phyloP scores from a whole-genome alignment of 345 rosid species.

The Sisymbrium altissimum region DNA sequence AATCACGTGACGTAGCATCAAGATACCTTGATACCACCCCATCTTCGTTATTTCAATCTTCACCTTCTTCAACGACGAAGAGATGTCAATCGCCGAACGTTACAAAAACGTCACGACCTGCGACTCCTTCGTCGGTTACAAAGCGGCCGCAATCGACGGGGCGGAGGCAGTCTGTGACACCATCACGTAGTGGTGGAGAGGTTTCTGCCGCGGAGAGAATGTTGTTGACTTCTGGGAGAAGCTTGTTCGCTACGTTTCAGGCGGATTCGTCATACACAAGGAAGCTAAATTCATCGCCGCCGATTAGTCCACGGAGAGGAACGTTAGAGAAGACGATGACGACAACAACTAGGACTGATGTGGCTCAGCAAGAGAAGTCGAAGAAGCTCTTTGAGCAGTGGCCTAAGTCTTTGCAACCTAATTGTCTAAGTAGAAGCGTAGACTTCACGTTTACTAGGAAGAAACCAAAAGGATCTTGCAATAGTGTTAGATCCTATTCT shows the following conservation, averaged over 20 bases:
- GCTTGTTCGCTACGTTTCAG: conserved; percentile 79
- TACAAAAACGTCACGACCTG: conserved; percentile 38
- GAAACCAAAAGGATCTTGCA: conserved; percentile 48
- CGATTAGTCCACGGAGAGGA: conserved; percentile 40
- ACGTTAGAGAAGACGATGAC: conserved; percentile 61
- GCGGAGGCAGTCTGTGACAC: conserved; percentile 53
- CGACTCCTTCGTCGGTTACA: conserved; percentile 33
- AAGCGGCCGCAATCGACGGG: conserved; percentile 70
- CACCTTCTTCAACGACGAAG: too few relatives aligned
- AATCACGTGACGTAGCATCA: too few relatives aligned
- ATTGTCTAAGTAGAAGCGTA: conserved; percentile 58
- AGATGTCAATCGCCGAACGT: conserved; percentile 46
- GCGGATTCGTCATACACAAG: conserved; percentile 54
- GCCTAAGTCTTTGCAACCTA: conserved; percentile 61
- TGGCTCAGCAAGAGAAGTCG: conserved; percentile 53
- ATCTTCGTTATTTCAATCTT: too few relatives aligned
- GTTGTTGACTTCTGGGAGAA: conserved; percentile 68
- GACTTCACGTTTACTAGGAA: conserved; percentile 53
- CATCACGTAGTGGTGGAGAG: conserved; percentile 44
- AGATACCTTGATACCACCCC: too few relatives aligned
- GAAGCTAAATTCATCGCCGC: conserved; percentile 56
- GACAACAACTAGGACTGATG: conserved; percentile 34
- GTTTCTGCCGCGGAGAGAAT: conserved; percentile 57
- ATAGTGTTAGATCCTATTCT: conserved; percentile 10
- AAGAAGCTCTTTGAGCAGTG: conserved; percentile 59